These are phyloP conservation scores for Hysterangium stoloniferum DNA, from an alignment of 768 basidiomycete genomes.

Conservation along the genomic window DNA sequence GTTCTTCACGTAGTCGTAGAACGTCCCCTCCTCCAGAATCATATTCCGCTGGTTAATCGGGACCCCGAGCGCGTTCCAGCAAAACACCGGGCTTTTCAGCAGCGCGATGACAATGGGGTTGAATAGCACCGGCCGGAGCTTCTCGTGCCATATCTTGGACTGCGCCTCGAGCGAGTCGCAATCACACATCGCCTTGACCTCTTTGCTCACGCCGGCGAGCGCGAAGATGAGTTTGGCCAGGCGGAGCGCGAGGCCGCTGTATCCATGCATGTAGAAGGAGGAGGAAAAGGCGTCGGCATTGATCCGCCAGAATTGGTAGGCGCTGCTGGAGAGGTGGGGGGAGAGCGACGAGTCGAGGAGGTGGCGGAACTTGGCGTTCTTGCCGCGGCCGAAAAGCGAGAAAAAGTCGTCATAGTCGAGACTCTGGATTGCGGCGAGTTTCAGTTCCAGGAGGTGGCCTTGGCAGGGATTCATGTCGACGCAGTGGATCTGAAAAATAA, in stretches of 20 bases:
- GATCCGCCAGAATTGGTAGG: slow-evolving; percentile 72
- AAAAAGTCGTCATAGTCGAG: slow-evolving; percentile 58
- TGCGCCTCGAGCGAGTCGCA: slow-evolving; percentile 51
- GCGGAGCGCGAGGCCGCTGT: slow-evolving; percentile 60
- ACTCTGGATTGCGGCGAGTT: slow-evolving; percentile 55
- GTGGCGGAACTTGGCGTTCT: slow-evolving; percentile 48
- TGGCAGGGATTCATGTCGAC: slow-evolving; percentile 74
- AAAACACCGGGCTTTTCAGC: slow-evolving; percentile 44
- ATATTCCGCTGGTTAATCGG: slow-evolving; percentile 61
- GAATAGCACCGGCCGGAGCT: slow-evolving; percentile 53
- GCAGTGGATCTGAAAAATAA: slow-evolving; percentile 43
- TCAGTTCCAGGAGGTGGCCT: slow-evolving; percentile 72
- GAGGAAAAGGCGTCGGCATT: slow-evolving; percentile 38
- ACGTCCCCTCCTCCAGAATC: slow-evolving; percentile 43
- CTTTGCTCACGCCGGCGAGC: slow-evolving; percentile 48
- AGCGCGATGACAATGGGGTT: slow-evolving; percentile 46
- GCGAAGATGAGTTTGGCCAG: slow-evolving; percentile 50
- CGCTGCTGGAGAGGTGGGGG: slow-evolving; percentile 60
- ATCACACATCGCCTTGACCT: slow-evolving; percentile 48
- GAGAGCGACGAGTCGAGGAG: slow-evolving; percentile 55
- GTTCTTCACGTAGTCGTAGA: slow-evolving; percentile 43
- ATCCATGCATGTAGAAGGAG: slow-evolving; percentile 63
- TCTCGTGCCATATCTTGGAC: slow-evolving; percentile 50
- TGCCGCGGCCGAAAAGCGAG: slow-evolving; percentile 58
- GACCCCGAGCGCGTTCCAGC: slow-evolving; percentile 77